Evolutionary conservation across 495 filamentous ascomycete genomes (phyloP).

Genomic region (Hypoxylon rickii): DNA sequence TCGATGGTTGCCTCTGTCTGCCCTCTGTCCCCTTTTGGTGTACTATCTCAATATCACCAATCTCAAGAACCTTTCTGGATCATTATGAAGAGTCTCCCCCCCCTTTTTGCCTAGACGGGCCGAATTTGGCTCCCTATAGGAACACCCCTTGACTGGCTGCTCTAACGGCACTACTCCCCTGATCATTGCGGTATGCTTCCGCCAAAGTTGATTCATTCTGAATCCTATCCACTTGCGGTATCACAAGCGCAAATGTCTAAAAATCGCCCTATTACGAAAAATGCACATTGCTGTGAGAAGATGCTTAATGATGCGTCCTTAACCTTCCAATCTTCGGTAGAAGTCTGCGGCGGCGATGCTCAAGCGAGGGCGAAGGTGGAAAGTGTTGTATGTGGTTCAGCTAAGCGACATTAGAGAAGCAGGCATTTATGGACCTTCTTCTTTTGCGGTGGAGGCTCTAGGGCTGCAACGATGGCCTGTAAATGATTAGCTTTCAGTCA

Average conservation of each 20-base stretch:
- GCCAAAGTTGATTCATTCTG: constrained; percentile 34
- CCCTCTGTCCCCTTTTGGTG: constrained; percentile 8
- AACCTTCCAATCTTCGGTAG: constrained; percentile 21
- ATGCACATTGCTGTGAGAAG: constrained; percentile 30
- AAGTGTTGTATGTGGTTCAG: constrained; percentile 5
- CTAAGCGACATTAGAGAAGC: constrained; percentile 49
- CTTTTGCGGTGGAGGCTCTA: constrained; percentile 81
- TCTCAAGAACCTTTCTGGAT: constrained; percentile 28
- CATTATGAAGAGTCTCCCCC: constrained; percentile 12
- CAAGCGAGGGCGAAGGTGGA: constrained; percentile 7
- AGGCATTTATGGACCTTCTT: constrained; percentile 59
- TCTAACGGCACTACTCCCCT: constrained; percentile 26
- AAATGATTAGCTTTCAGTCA: constrained; percentile 21
- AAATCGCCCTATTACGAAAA: constrained; percentile 35
- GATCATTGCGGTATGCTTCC: constrained; percentile 23
- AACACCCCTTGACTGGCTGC: constrained; percentile 21
- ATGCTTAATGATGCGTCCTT: constrained; percentile 19
- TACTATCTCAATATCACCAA: constrained; percentile 20
- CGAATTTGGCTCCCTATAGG: constrained; percentile 23
- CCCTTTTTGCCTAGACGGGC: neutral
- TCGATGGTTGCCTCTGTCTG: constrained; percentile 4
- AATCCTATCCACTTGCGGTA: constrained; percentile 35
- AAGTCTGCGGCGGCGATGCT: constrained; percentile 6
- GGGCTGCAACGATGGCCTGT: constrained; percentile 86
- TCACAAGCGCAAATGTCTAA: constrained; percentile 36